phyloP scores from a whole-genome alignment of 2,329 filamentous ascomycete species.

The Didymella pinodella region DNA sequence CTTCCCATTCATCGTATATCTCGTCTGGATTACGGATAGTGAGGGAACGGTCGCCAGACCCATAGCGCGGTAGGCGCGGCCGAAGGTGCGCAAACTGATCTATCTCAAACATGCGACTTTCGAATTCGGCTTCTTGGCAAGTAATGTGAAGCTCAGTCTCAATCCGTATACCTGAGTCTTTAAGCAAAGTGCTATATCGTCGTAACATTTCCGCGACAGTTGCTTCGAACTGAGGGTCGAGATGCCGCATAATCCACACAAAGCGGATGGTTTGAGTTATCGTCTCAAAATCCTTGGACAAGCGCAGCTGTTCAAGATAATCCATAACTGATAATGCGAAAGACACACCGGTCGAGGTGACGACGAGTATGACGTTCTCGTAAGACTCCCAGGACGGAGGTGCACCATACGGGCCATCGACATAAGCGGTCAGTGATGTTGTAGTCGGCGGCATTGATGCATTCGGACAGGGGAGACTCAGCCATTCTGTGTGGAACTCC shows the following conservation, averaged over 20 bases:
- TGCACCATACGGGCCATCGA: slow-evolving; percentile 40
- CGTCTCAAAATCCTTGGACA: slow-evolving; percentile 8
- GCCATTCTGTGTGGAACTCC: slow-evolving; percentile 35
- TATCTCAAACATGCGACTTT: slow-evolving; percentile 6
- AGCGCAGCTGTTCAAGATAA: slow-evolving; percentile 34
- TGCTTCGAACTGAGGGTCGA: slow-evolving; percentile 38
- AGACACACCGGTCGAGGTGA: slow-evolving; percentile 38
- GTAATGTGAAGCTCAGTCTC: slow-evolving; percentile 31
- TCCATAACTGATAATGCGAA: slow-evolving; percentile 39
- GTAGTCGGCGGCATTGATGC: slow-evolving; percentile 22
- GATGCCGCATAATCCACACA: slow-evolving; percentile 35
- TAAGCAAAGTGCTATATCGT: slow-evolving; percentile 24
- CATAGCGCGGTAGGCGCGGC: slow-evolving; percentile 1
- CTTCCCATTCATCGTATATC: slow-evolving; percentile 31
- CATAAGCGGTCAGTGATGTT: slow-evolving; percentile 32
- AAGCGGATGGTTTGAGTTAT: slow-evolving; percentile 28
- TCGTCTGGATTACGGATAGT: slow-evolving; percentile 37
- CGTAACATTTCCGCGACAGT: slow-evolving; percentile 27
- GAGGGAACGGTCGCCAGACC: slow-evolving; percentile 15
- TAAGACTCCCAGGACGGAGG: slow-evolving; percentile 36
- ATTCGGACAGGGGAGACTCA: slow-evolving; percentile 40
- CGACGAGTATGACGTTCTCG: slow-evolving; percentile 33
- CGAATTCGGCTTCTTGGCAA: slow-evolving; percentile 23
- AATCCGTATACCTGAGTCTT: slow-evolving; percentile 29
- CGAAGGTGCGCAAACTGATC: slow-evolving; percentile 41